These are phyloP conservation scores for Annulohypoxylon maeteangense DNA, from an alignment of 495 filamentous ascomycete species.

Conservation along the genomic window DNA sequence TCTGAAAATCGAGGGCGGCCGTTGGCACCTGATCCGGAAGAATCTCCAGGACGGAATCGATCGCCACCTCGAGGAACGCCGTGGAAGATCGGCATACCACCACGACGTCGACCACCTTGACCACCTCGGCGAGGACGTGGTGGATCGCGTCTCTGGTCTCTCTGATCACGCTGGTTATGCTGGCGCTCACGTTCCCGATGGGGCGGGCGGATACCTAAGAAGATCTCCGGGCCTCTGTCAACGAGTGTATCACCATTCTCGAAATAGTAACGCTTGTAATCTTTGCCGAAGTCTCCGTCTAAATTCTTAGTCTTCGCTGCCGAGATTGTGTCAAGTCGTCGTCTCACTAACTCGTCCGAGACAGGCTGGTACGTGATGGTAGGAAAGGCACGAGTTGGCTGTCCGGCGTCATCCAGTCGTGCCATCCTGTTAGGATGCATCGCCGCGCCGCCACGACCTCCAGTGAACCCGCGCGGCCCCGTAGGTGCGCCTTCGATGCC, in stretches of 20 bases:
- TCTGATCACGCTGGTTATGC: not conserved
- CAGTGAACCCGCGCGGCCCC: slow-evolving; percentile 50
- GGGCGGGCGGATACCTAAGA: slow-evolving; percentile 64
- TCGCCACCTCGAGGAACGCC: slow-evolving; percentile 48
- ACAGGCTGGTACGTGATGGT: slow-evolving; percentile 60
- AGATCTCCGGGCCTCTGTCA: slow-evolving; percentile 79
- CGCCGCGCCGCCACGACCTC: slow-evolving; percentile 25
- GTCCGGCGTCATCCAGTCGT: slow-evolving; percentile 20
- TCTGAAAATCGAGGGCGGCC: slow-evolving; percentile 31
- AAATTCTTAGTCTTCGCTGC: slow-evolving; percentile 60
- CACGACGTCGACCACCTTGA: slow-evolving; percentile 35
- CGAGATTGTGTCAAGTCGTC: slow-evolving; percentile 74
- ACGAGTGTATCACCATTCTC: slow-evolving; percentile 76
- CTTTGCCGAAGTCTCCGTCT: slow-evolving; percentile 63
- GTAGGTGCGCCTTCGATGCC: slow-evolving; percentile 57
- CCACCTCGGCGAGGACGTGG: slow-evolving; percentile 38
- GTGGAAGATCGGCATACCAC: slow-evolving; percentile 41
- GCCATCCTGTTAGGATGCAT: slow-evolving; percentile 25
- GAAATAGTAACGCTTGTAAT: slow-evolving; percentile 81
- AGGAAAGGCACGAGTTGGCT: slow-evolving; percentile 50
- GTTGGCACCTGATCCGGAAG: slow-evolving; percentile 29
- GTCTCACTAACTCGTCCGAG: slow-evolving; percentile 62
- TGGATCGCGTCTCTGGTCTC: slow-evolving; percentile 13
- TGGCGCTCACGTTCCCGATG: slow-evolving; percentile 52
- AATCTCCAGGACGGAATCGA: slow-evolving; percentile 42